Evolutionary conservation across 805 yeast genomes (phyloP).

Genomic region (Candida qinlingensis): DNA sequence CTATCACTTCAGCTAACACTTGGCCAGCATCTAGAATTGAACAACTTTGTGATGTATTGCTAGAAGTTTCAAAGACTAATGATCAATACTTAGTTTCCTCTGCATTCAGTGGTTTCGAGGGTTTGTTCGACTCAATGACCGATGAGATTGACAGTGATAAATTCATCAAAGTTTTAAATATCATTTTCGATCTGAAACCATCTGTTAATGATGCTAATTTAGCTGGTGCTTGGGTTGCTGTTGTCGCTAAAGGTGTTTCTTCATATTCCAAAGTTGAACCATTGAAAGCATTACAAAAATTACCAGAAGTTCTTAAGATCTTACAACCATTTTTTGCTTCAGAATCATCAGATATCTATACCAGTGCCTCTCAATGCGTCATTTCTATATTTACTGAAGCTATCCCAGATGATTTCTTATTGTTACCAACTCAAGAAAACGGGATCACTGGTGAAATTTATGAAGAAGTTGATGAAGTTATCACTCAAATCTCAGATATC

Average conservation of each 20-base stretch:
- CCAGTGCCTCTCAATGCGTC: slow-evolving; percentile 81
- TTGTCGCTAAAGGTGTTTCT: slow-evolving; percentile 74
- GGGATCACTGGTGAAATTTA: slow-evolving; percentile 43
- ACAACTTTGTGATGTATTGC: slow-evolving; percentile 65
- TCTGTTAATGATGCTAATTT: slow-evolving; percentile 76
- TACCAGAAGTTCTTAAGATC: slow-evolving; percentile 51
- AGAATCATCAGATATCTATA: slow-evolving; percentile 56
- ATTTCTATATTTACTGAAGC: slow-evolving; percentile 71
- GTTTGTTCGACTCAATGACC: slow-evolving; percentile 63
- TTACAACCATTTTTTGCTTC: slow-evolving; percentile 65
- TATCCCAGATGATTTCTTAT: slow-evolving; percentile 53
- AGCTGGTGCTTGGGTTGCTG: slow-evolving; percentile 94
- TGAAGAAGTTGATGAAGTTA: slow-evolving; percentile 50
- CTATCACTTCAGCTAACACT: slow-evolving; percentile 66
- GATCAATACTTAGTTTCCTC: slow-evolving; percentile 82
- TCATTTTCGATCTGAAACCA: slow-evolving; percentile 77
- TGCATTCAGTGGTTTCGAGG: slow-evolving; percentile 80
- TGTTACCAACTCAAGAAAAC: slow-evolving; percentile 36
- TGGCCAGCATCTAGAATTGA: slow-evolving; percentile 77
- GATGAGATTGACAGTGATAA: slow-evolving; percentile 57
- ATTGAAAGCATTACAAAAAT: slow-evolving; percentile 43
- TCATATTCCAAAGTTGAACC: slow-evolving; percentile 51
- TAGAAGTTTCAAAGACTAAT: slow-evolving; percentile 71
- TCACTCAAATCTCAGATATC: slow-evolving; percentile 47
- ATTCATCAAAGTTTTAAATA: slow-evolving; percentile 57